Base-by-base conservation (phyloP, 805 yeast genomes). In the Myxozyma mucilagina region DNA sequence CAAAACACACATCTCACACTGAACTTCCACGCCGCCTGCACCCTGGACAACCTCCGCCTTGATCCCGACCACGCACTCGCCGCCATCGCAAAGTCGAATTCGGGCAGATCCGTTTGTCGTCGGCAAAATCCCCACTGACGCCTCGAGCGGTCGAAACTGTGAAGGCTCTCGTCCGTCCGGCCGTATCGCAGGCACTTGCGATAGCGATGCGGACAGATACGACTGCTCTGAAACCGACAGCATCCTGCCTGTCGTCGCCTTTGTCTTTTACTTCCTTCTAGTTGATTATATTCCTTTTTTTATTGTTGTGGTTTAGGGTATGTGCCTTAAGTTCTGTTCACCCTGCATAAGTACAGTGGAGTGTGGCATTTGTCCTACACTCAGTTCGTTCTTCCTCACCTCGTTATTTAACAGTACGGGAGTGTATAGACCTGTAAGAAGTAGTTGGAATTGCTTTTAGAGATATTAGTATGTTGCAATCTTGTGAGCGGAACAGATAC, bases 51-150 rank as follows among this genome's bases (percentile, higher is more conserved):
- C 97, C 69, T 88, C 87, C 11, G 92, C 84, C 74, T 94, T 94
- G 51, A 93, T 82, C 70, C 97, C 94, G 4, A 90, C 93, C 38
- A 94, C 87, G 69, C 97, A 90, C 74, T 94, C 98, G 63, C 90
- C 84, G 24, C 99, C 98, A 73, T 93, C 98, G 52, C 88, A 81
- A 38, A 90, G 82, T 65, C 91, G 81, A 18, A 93, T 83, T 75
- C 96, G 82, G 0, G 97, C 87, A 1, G 97, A 91, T 13, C 99
- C 99, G 75, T 93, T 90, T 2, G 97, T 88, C 54, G 86, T 83
- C 0, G 96, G 94, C 61, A 94, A 78, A 68, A 93, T 87, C 53
- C 87, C 87, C 7, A 89, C 84, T 13, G 84, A 84, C 3, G 96
- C 89, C 70, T 90, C 96, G 50, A 94, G 74, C 0, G 97, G 97